Evolutionary conservation across 2,329 filamentous ascomycete genomes (phyloP), one percentile per base, ranked within the genome.

Genomic region (Colletotrichum caudatum): DNA sequence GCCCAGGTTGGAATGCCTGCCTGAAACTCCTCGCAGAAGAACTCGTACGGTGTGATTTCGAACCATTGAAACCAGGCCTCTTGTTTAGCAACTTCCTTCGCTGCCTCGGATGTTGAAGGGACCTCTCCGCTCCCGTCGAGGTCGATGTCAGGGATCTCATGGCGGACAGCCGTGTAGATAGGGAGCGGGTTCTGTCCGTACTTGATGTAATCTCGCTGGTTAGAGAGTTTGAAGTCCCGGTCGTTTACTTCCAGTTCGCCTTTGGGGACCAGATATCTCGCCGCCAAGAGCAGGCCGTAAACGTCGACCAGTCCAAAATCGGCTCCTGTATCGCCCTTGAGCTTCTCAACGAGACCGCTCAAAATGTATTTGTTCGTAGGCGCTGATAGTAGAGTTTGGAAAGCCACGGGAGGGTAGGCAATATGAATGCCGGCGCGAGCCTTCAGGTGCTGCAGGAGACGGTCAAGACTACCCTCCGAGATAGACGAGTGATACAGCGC

Each of bases 31-130:
- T 98, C 95, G 76, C 94, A 97, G 81, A 96, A 98, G 79, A 98
- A 92, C 79, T 98, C 95, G 78, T 97, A 98, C 0, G 95, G 95
- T 0, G 94, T 97, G 77, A 95, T 92, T 78, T 99, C 96, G 76
- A 96, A 98, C 95, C 96, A 98, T 77, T 99, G 95, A 77, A 98
- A 99, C 93, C 95, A 98, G 2, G 94, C 88, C 77, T 97, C 92
- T 71, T 87, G 86, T 77, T 83, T 89, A 14, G 87, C 84, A 62
- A 83, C 80, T 74, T 85, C 83, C 75, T 90, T 88, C 0, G 83
- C 85, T 26, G 82, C 81, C 71, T 91, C 86, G 0, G 84, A 64
- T 44, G 82, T 58, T 77, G 78, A 20, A 72, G 74, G 2, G 74
- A 78, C 65, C 75, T 78, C 6, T 76, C 78, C 73, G 80, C 82